A percentile compares a stretch with the other conserved stretches of the same genome.
phyloP scores from a whole-genome alignment of 352 stramenopile species.

The Phytophthora crassamura region DNA sequence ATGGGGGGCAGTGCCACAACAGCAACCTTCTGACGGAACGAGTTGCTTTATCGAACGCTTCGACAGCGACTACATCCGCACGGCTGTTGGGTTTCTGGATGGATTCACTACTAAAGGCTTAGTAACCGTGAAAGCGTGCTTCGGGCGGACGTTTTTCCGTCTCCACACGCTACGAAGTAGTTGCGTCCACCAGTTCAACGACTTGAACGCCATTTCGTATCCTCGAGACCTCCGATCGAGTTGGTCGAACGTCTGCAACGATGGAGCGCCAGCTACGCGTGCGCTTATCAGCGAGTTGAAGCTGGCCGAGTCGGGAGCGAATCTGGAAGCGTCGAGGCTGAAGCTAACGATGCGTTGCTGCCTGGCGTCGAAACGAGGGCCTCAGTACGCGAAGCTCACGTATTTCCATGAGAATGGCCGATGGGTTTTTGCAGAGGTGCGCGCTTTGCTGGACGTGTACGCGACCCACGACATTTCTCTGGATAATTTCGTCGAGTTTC shows the following conservation, averaged over 20 bases:
- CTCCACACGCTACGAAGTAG: neutral
- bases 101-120: neutral
- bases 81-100: neutral
- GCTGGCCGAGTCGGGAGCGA: neutral
- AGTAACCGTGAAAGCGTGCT: neutral
- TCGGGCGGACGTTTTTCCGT: constrained; percentile 5
- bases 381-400: neutral
- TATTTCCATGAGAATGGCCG: constrained; percentile 3
- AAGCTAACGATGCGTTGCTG: constrained; percentile 3
- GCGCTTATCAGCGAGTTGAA: constrained; percentile 4
- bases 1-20: neutral
- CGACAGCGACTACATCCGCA: neutral
- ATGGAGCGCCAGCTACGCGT: neutral
- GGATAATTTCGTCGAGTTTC: neutral
- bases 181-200: neutral
- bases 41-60: constrained; percentile 4
- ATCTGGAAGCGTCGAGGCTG: neutral
- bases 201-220: neutral
- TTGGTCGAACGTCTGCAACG: constrained; percentile 10
- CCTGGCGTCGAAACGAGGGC: neutral
- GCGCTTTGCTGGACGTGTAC: neutral
- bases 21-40: neutral
- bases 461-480: constrained; percentile 11
- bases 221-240: neutral
- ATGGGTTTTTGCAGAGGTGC: constrained; percentile 1